phyloP scores from a whole-genome alignment of 2,329 filamentous ascomycete species.

The Lecanicillium sp. region DNA sequence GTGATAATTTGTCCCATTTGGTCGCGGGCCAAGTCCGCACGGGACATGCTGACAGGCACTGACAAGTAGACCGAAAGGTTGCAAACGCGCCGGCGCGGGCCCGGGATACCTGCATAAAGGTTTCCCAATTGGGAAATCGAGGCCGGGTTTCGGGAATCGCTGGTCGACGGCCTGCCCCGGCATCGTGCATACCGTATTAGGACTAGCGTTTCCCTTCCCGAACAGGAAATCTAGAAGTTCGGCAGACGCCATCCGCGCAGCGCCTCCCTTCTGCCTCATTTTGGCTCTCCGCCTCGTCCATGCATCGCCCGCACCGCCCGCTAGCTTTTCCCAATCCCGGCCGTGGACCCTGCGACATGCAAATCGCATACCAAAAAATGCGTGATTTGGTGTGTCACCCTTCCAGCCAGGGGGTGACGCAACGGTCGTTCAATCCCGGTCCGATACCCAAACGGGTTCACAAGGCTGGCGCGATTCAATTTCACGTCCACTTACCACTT shows the following conservation, averaged over 20 bases:
- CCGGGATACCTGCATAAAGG: constrained; percentile 3
- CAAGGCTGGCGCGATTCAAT: constrained; percentile 8
- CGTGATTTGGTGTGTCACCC: background rate
- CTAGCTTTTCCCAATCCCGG: constrained; percentile 2
- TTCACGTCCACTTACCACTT: constrained; percentile 3
- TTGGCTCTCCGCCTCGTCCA: background rate
- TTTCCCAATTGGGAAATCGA: constrained; percentile 11
- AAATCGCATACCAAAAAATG: background rate
- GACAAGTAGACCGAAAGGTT: too few species aligned
- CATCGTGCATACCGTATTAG: constrained; percentile 4
- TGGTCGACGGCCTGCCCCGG: background rate
- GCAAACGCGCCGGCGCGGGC: background rate
- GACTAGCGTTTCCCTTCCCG: background rate
- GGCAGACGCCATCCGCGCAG: constrained; percentile 9
- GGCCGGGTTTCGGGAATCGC: constrained; percentile 8
- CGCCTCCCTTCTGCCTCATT: background rate
- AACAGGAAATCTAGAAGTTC: background rate
- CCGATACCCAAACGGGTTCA: background rate
- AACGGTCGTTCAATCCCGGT: constrained; percentile 7
- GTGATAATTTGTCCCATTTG: constrained; percentile 9
- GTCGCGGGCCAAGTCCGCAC: constrained; percentile 2
- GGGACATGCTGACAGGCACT: constrained; percentile 9
- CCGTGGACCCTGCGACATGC: constrained; percentile 4
- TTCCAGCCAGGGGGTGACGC: constrained; percentile 2
- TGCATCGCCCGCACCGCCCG: background rate